Conservation (phyloP, 1,284 basidiomycete species). For the Puccinia triticina region DNA sequence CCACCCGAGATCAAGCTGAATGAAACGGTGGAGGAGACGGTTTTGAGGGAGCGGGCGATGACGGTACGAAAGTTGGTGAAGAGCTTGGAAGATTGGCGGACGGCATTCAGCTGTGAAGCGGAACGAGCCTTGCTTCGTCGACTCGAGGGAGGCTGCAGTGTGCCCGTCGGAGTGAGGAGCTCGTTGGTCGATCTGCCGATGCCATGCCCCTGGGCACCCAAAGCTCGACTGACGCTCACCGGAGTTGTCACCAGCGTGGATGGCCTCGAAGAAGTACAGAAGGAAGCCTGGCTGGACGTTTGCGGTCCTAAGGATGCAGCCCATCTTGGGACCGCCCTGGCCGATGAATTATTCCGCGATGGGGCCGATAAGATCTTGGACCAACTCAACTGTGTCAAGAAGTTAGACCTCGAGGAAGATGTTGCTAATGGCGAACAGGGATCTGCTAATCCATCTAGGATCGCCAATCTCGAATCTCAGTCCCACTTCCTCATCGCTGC, state of each 20-base stretch:
- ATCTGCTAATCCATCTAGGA: conserved; percentile 22
- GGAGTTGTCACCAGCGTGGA: conserved; percentile 79
- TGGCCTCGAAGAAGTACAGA: conserved; percentile 72
- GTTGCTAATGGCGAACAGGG: not conserved
- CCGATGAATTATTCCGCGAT: conserved; percentile 67
- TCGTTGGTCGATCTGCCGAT: conserved; percentile 53
- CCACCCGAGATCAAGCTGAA: conserved; percentile 64
- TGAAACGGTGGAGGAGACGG: conserved; percentile 53
- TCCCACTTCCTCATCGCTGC: conserved; percentile 33
- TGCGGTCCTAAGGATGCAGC: conserved; percentile 69
- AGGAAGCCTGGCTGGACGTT: conserved; percentile 68
- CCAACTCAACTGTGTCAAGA: conserved; percentile 64
- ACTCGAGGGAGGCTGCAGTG: conserved; percentile 93
- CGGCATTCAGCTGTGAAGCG: conserved; percentile 74
- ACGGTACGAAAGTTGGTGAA: conserved; percentile 69
- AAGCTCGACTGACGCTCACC: conserved; percentile 67
- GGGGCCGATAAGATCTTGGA: conserved; percentile 78
- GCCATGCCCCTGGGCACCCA: conserved; percentile 55
- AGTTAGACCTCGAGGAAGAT: conserved; percentile 3
- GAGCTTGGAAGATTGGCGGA: conserved; percentile 73
- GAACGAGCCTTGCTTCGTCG: conserved; percentile 84
- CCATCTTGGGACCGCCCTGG: conserved; percentile 70
- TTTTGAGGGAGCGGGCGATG: not conserved
- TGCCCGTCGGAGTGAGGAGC: conserved; percentile 86
- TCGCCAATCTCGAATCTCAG: conserved; percentile 31